Evolutionary conservation across 306 rosid species (phyloP).

Genomic region (Carpinus fangiana): DNA sequence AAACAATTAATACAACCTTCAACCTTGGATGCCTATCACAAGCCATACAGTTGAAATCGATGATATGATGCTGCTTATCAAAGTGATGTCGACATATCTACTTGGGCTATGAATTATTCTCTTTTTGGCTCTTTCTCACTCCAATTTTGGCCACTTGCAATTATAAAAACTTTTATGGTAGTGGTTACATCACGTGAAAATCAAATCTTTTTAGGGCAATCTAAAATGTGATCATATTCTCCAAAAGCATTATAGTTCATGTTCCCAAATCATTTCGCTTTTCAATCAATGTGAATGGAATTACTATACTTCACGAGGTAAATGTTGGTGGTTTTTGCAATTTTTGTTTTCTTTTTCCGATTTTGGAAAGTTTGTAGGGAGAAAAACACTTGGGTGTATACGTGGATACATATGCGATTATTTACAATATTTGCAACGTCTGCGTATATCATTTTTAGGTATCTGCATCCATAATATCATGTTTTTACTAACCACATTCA

Average conservation of each 20-base stretch:
- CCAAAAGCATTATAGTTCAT: conserved; percentile 8
- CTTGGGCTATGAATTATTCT: neutral
- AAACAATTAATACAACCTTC: conserved; percentile 26
- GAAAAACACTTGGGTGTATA: too few relatives aligned
- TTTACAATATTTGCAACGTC: too few relatives aligned
- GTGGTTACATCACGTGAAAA: conserved; percentile 9
- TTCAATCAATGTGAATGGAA: conserved; percentile 4
- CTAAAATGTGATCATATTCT: neutral
- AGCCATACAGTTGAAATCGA: conserved; percentile 14
- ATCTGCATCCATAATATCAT: too few relatives aligned
- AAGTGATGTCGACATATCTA: neutral
- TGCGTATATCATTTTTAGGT: too few relatives aligned
- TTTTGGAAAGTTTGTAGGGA: too few relatives aligned
- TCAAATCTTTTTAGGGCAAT: conserved; percentile 10
- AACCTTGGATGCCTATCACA: conserved; percentile 35
- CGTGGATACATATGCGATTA: too few relatives aligned
- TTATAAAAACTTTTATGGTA: neutral
- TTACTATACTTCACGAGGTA: neutral
- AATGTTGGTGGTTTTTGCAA: too few relatives aligned
- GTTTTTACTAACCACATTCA: too few relatives aligned
- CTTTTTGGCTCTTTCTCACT: conserved; percentile 9
- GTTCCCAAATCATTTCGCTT: conserved; percentile 11
- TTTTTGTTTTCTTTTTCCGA: too few relatives aligned
- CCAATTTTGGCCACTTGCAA: conserved; percentile 30
- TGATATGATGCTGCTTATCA: conserved; percentile 20